These are phyloP conservation scores for Paramecium sonneborni DNA, from an alignment of 73 alveolate genomes.

Conservation along the genomic window DNA sequence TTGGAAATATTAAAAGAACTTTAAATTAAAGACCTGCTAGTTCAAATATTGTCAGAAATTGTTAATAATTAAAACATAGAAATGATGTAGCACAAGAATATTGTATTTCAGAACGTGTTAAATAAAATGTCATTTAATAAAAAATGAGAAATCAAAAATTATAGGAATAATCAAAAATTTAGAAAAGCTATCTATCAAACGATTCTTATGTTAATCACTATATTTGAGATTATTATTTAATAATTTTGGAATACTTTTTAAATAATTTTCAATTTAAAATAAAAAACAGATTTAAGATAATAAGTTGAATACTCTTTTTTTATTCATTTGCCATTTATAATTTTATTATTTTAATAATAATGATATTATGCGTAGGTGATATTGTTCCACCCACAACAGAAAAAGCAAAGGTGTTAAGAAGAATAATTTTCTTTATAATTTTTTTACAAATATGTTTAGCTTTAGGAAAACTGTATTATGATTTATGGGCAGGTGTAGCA, in stretches of 20 bases:
- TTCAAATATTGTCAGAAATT: background rate
- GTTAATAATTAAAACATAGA: background rate
- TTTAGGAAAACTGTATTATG: background rate
- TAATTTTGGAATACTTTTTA: background rate
- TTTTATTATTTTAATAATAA: background rate
- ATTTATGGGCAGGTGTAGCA: slow-evolving; percentile 54
- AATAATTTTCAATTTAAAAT: background rate
- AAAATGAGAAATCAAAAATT: background rate
- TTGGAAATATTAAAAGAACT: background rate
- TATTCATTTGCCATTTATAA: too few species aligned
- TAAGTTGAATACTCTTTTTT: background rate
- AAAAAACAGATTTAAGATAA: too few species aligned
- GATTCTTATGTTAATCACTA: slow-evolving; percentile 23
- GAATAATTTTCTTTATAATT: background rate
- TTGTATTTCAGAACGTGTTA: slow-evolving; percentile 6
- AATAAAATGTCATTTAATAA: background rate
- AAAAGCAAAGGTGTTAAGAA: slow-evolving; percentile 44
- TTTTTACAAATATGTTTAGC: background rate
- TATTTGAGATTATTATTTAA: background rate
- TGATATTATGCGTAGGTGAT: slow-evolving; percentile 45
- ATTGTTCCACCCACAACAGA: slow-evolving; percentile 46
- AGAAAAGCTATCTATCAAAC: background rate
- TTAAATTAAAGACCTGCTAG: background rate
- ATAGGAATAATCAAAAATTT: background rate
- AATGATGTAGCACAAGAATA: background rate